These are phyloP conservation scores for Hevea brasiliensis DNA, from an alignment of 345 rosid genomes.

Conservation along the genomic window DNA sequence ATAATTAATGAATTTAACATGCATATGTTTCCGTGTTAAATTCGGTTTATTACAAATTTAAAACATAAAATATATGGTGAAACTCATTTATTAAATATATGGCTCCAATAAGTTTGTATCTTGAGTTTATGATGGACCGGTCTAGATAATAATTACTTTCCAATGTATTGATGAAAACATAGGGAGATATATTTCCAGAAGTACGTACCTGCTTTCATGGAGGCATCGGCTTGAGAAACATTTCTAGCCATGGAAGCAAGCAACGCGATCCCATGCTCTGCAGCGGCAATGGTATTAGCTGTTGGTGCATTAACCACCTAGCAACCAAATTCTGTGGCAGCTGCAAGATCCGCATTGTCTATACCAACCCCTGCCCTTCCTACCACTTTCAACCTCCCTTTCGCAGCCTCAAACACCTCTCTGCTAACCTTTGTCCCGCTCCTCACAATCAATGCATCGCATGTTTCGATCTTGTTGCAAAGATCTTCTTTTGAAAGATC, in stretches of 20 bases:
- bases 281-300: slow-evolving; percentile 82
- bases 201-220: slow-evolving; percentile 70
- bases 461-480: slow-evolving; percentile 47
- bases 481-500: slow-evolving; percentile 60
- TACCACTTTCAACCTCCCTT: slow-evolving; percentile 72
- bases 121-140: too few species aligned
- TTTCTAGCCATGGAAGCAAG: slow-evolving; percentile 77
- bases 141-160: too few species aligned
- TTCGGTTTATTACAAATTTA: too few species aligned
- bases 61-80: too few species aligned
- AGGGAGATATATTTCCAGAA: too few species aligned
- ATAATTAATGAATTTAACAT: too few species aligned
- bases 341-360: slow-evolving; percentile 80
- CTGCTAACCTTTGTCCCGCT: slow-evolving; percentile 84
- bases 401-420: slow-evolving; percentile 68
- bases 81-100: too few species aligned
- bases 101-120: too few species aligned
- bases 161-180: too few species aligned
- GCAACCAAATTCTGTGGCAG: slow-evolving; percentile 80
- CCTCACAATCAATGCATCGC: slow-evolving; percentile 79
- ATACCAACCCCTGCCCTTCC: slow-evolving; percentile 90
- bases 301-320: slow-evolving; percentile 83
- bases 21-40: too few species aligned
- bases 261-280: slow-evolving; percentile 78
- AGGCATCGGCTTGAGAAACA: slow-evolving; percentile 81